These are phyloP conservation scores for Cicer bijugum DNA, from an alignment of 306 rosid genomes.

Conservation along the genomic window DNA sequence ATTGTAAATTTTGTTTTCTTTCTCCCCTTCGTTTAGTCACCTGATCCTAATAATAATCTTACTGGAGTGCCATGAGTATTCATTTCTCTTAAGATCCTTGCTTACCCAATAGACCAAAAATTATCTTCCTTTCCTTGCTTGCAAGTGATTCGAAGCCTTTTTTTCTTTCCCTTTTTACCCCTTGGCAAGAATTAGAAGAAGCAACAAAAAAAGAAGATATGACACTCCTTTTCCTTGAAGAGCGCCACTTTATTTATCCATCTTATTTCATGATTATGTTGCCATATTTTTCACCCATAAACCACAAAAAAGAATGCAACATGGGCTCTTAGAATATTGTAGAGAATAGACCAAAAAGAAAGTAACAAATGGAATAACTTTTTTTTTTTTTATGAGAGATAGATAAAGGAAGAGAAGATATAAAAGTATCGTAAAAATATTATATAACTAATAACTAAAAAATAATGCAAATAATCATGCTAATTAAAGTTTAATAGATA, in stretches of 20 bases:
- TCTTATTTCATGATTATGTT: constrained; percentile 54
- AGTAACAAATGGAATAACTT: constrained; percentile 20
- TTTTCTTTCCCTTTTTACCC: not conserved
- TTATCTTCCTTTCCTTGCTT: constrained; percentile 45
- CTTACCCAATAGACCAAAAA: constrained; percentile 28
- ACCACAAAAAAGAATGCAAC: not conserved
- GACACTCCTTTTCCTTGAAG: constrained; percentile 50
- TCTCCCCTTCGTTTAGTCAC: too few relatives aligned
- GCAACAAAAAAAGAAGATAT: constrained; percentile 33
- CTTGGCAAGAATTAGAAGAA: constrained; percentile 42
- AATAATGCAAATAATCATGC: not conserved
- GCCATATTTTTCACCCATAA: constrained; percentile 31
- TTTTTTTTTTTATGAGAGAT: not conserved
- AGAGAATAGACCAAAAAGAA: not conserved
- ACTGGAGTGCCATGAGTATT: constrained; percentile 1
- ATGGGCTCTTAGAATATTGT: constrained; percentile 21
- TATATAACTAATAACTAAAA: not conserved
- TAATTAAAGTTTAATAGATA: too few relatives aligned
- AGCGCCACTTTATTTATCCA: constrained; percentile 51
- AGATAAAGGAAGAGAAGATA: not conserved
- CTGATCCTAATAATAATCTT: constrained; percentile 31
- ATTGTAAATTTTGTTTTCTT: too few relatives aligned
- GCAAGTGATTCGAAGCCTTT: constrained; percentile 45
- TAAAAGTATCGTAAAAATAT: not conserved
- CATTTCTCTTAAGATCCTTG: constrained; percentile 19